Evolutionary conservation across 208 protist genomes (phyloP), one percentile per base, ranked within the genome.

Genomic region (Leishmania tarentolae): DNA sequence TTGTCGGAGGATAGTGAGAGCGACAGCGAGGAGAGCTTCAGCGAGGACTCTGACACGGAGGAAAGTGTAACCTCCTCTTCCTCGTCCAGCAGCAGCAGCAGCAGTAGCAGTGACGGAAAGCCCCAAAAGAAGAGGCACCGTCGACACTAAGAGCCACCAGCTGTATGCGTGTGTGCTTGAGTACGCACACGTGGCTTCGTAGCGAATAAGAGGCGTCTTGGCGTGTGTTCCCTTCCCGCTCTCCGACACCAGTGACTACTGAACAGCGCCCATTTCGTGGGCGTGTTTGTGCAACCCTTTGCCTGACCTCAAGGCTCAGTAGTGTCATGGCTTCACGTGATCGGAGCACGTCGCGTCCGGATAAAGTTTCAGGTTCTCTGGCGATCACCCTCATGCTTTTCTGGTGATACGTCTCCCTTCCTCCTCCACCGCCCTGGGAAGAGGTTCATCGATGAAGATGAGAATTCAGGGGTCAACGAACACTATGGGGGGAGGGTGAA

Each of bases 1-100:
- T 85, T 79, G 50, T 76, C 88, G 2, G 82, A 79, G 56, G 79
- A 85, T 6, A 40, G 72, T 15, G 65, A 72, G 31, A 73, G 46
- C 69, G 76, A 84, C 3, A 81, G 78, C 71, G 77, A 84, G 42
- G 70, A 80, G 31, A 86, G n/a, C 69, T 13, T 3, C 28, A 52
- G 44, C 69, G 69, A 73, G 9, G 37, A 44, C 46, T 73, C 69
- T 44, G 42, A 52, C 9, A 35, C 69, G 35, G 69, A 73, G 69
- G 24, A 31, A 9, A 73, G 35, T 35, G 21, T 50, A 44, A 44
- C 71, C 35, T 31, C 79, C n/a, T 77, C 79, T 35, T 77, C 79
- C 50, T 82, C 71, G 46, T 74, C 59, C 50, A 71, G 31, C 66
- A 74, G 69, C 56, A 79, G 66, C 75, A 79, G 81, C 56, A 80